Base-by-base conservation (phyloP, 2,329 filamentous ascomycete genomes). In the Microcyclosporella mali region DNA sequence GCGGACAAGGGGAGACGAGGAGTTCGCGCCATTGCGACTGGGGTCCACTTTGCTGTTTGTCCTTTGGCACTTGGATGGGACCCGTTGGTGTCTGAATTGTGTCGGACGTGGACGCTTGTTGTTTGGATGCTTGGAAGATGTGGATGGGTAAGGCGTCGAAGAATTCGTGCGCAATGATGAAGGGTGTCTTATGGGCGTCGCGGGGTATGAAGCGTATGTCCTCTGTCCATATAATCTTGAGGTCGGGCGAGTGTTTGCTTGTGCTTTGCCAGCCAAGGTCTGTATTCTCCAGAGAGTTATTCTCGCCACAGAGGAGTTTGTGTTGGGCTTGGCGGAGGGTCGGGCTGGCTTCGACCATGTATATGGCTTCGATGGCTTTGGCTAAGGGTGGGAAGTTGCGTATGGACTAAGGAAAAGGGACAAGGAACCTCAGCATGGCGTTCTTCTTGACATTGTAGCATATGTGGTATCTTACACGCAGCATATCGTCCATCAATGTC, bases 101-200 rank as follows among this genome's bases (percentile, higher is more conserved):
- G 29, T 73, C 61, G 64, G 49, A 64, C 49, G 55, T n/a, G n/a
- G n/a, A n/a, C n/a, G n/a, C n/a, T n/a, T n/a, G n/a, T n/a, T n/a
- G n/a, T n/a, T n/a, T n/a, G n/a, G n/a, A n/a, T n/a, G n/a, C 84
- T 65, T 97, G 84, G 63, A 98, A 98, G 47, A 87, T 82, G 64
- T 98, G 89, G 55, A 98, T 95, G 27, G 92, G 92, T 1, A 98
- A 81, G 2, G 92, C 92, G 56, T 98, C 92, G 69, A 98, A 98
- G 73, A 98, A 97, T 63, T 98, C 92, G 64, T 98, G 92, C 3
- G 92, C 92, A 37, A 97, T 79, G 47, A 98, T 94, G 65, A 97
- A 94, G 1, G 92, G 90, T 16, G 82, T 85, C 60, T 84, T 85
- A 47, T 76, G 74, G 16, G 79, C 67, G 31, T 63, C 56, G 53